Percentiles rank a stretch among this genome's conserved stretches.
Conservation (phyloP, 805 yeast species). For the Deakozyma indianensis region DNA sequence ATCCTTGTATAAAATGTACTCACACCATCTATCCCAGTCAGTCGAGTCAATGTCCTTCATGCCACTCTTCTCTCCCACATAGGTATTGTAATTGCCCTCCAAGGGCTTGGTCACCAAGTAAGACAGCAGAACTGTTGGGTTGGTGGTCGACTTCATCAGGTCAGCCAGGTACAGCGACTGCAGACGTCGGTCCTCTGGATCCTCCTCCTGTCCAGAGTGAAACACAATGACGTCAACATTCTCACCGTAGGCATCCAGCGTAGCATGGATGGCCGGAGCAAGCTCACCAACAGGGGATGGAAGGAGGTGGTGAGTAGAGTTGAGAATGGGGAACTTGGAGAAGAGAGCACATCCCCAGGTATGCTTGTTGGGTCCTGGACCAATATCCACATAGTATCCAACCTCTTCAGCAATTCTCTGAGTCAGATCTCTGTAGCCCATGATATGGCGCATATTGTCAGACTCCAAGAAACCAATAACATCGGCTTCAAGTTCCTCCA, state of each 20-base stretch:
- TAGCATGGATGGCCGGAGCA: constrained; percentile 97
- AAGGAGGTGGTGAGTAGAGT: constrained; percentile 78
- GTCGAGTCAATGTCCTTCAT: constrained; percentile 81
- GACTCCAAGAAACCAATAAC: constrained; percentile 83
- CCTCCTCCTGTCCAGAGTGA: constrained; percentile 98
- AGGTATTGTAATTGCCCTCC: constrained; percentile 82
- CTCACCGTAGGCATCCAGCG: constrained; percentile 80
- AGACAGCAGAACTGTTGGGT: constrained; percentile 77
- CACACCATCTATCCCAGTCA: constrained; percentile 98
- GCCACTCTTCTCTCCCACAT: constrained; percentile 69
- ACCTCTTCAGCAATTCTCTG: constrained; percentile 84
- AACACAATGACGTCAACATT: constrained; percentile 85
- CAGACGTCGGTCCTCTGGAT: constrained; percentile 78
- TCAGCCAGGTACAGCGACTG: constrained; percentile 66
- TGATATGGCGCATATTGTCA: constrained; percentile 85
- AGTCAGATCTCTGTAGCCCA: constrained; percentile 91
- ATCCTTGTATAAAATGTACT: constrained; percentile 80
- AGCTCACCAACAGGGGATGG: constrained; percentile 97
- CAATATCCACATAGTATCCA: constrained; percentile 90
- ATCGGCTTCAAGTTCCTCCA: constrained; percentile 78
- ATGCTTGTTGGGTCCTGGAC: constrained; percentile 96
- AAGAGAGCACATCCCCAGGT: constrained; percentile 95
- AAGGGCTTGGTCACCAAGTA: constrained; percentile 81
- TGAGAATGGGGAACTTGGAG: constrained; percentile 85
- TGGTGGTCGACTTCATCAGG: constrained; percentile 64